Evolutionary conservation across 2,329 filamentous ascomycete genomes (phyloP).

Genomic region (Cladosporium phlei): DNA sequence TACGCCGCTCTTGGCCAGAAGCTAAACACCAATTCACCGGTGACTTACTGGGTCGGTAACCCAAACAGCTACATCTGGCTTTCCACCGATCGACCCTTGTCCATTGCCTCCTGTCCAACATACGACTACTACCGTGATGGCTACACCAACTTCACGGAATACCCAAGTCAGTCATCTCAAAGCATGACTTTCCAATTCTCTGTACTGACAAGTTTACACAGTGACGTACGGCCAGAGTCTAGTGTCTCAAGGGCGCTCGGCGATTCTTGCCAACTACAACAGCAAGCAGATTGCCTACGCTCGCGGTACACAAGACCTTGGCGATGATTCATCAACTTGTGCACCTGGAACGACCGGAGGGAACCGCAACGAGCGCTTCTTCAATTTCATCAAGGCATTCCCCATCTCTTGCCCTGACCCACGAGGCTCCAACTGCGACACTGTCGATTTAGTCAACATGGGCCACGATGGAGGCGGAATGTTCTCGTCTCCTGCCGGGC

Average conservation of each 20-base stretch:
- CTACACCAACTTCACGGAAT: conserved; percentile 29
- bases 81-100: conserved; percentile 27
- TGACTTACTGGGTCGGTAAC: conserved; percentile 34
- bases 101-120: conserved; percentile 25
- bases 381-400: conserved; percentile 35
- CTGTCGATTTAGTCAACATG: conserved; percentile 32
- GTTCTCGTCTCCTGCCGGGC: conserved; percentile 33
- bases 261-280: conserved; percentile 32
- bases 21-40: conserved; percentile 22
- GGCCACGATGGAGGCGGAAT: conserved; percentile 35
- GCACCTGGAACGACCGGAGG: conserved; percentile 30
- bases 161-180: conserved; percentile 16
- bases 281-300: conserved; percentile 33
- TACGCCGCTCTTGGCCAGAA: conserved; percentile 28
- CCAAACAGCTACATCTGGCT: conserved; percentile 35
- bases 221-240: conserved; percentile 30
- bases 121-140: conserved; percentile 36
- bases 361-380: conserved; percentile 37
- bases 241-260: conserved; percentile 26
- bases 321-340: conserved; percentile 32
- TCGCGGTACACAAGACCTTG: conserved; percentile 31
- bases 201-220: not conserved
- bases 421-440: conserved; percentile 27
- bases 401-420: conserved; percentile 25
- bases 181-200: too few species aligned